phyloP scores from a whole-genome alignment of 1,284 basidiomycete species.

The Puccinia polysora region DNA sequence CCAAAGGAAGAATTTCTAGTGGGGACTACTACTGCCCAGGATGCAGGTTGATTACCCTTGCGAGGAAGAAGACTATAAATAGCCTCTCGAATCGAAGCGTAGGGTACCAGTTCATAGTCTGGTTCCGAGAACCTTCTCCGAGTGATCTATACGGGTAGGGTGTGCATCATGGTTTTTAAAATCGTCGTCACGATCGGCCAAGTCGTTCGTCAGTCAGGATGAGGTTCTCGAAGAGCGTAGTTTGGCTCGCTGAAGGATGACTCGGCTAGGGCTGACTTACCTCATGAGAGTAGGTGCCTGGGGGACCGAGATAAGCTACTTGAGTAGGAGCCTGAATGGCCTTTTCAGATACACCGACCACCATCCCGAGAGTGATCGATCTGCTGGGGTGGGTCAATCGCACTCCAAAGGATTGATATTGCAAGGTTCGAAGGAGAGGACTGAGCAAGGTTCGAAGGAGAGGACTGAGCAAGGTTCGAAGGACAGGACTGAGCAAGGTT shows the following conservation, averaged over 20 bases:
- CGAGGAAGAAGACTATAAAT: constrained; percentile 7
- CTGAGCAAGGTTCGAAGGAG: too few relatives aligned
- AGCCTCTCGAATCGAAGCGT: constrained; percentile 7
- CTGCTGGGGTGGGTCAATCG: too few relatives aligned
- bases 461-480: too few relatives aligned
- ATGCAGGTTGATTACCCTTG: not conserved
- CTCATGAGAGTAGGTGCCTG: constrained; percentile 40
- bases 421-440: too few relatives aligned
- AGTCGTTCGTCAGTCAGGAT: not conserved
- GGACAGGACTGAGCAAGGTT: too few relatives aligned
- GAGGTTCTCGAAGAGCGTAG: not conserved
- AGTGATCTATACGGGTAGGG: constrained; percentile 7
- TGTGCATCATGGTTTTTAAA: not conserved
- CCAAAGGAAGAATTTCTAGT: constrained; percentile 26
- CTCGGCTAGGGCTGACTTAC: not conserved
- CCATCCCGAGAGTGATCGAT: too few relatives aligned
- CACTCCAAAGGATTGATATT: too few relatives aligned
- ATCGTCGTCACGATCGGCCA: not conserved
- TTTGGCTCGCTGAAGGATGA: not conserved
- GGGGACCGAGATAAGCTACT: constrained; percentile 29
- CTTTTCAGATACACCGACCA: too few relatives aligned
- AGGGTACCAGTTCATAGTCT: constrained; percentile 9
- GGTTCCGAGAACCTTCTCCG: not conserved
- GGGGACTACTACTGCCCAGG: constrained; percentile 17
- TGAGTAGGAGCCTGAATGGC: too few relatives aligned